These are phyloP conservation scores for Erysiphe neolycopersici DNA, from an alignment of 2,329 filamentous ascomycete species.

Conservation along the genomic window DNA sequence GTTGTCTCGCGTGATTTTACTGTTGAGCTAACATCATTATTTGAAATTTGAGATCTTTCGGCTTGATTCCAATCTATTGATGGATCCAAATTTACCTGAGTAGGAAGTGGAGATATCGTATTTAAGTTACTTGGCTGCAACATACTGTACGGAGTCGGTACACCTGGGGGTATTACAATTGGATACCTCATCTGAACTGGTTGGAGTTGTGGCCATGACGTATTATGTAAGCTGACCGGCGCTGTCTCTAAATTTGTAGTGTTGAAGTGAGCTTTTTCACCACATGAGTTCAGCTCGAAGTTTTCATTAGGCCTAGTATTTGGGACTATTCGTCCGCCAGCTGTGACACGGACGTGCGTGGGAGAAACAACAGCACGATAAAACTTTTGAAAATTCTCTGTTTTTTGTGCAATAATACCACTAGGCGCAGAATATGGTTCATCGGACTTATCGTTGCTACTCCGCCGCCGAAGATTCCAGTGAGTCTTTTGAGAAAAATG, in stretches of 20 bases:
- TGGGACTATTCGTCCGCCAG: constrained; percentile 38
- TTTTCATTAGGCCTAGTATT: constrained; percentile 23
- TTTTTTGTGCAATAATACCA: constrained; percentile 26
- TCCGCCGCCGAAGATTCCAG: constrained; percentile 11
- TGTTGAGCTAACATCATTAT: too few relatives aligned
- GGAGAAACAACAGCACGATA: constrained; percentile 42
- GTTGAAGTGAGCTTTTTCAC: constrained; percentile 3
- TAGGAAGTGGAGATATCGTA: too few relatives aligned
- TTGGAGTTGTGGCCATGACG: constrained; percentile 2
- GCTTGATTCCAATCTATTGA: too few relatives aligned
- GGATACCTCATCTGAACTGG: constrained; percentile 3
- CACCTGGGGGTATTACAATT: constrained; percentile 3
- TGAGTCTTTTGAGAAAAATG: constrained; percentile 3
- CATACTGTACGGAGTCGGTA: constrained; percentile 4
- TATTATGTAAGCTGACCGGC: neutral
- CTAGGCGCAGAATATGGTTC: constrained; percentile 25
- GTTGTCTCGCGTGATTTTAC: neutral
- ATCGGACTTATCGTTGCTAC: constrained; percentile 11
- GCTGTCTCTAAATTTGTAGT: constrained; percentile 1
- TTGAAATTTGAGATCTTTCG: too few relatives aligned
- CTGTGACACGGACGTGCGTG: constrained; percentile 38
- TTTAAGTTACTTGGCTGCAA: constrained; percentile 2
- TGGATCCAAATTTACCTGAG: too few relatives aligned
- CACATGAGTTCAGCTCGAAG: constrained; percentile 10
- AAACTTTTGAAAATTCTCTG: constrained; percentile 39